Base-by-base conservation (phyloP, 1,139 yeast genomes). In the Hemisphaericaspora subhashii region DNA sequence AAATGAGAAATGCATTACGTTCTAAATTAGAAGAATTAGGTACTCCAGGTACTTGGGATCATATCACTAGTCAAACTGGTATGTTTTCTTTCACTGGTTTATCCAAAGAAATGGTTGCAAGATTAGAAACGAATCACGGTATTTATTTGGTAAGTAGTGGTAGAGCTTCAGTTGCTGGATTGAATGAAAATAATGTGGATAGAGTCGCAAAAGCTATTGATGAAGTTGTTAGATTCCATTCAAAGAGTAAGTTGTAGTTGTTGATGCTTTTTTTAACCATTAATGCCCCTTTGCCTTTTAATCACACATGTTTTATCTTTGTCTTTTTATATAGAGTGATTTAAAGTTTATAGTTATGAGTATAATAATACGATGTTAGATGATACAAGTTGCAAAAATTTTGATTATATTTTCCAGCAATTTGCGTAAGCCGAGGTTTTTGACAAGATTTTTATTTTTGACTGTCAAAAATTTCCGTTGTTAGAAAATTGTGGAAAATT, bases 11-110 rank as follows among this genome's bases (percentile, higher is more conserved):
- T 26, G 69, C 74, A 24, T 76, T 92, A 54, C 79, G 83, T 61
- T 69, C 71, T 44, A 73, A 76, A 51, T 75, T 89, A 49, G 64
- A 67, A 35, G 62, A 66, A 32, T 77, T 87, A 48, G 75, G 78
- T 11, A 88, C 98, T 35, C 92, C 94, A 37, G 95, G 95, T 41
- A 80, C 74, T 61, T 92, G 98, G 98, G 87, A 83, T 51, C 98
- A 90, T 64, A 87, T 92, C 54, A 87, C 86, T 39, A 74, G 77
- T 48, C 98, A 92, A 68, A 85, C 87, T 45, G 98, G 98, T 53
- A 92, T 92, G 98, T 92, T 92, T 64, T 88, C 96, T 40, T 92
- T 83, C 67, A 90, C 98, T 18, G 98, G 96, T 1, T 74, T 92
- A 52, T 66, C 76, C 16, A 72, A 84, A 18, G 87, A 83, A 37